These are phyloP conservation scores for Calonectria montana DNA, from an alignment of 2,329 filamentous ascomycete genomes.

Conservation along the genomic window DNA sequence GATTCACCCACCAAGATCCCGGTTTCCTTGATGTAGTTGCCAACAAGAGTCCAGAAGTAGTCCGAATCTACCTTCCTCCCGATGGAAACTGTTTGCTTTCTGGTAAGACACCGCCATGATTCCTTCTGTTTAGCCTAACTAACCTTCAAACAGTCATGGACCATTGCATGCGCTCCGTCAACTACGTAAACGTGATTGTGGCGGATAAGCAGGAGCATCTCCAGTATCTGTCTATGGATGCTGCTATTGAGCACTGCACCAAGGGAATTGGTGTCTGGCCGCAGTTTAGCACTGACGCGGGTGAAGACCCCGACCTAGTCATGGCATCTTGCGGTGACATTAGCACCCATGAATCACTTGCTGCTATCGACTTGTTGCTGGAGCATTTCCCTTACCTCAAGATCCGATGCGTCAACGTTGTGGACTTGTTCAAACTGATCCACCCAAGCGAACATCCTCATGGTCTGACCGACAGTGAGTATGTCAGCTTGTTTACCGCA, in stretches of 20 bases:
- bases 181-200: conserved; percentile 86
- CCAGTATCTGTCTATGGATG: conserved; percentile 80
- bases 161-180: conserved; percentile 78
- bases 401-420: conserved; percentile 82
- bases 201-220: conserved; percentile 84
- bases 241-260: conserved; percentile 79
- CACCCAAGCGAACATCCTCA: conserved; percentile 77
- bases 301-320: conserved; percentile 76
- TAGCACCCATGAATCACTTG: conserved; percentile 78
- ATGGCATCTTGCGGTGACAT: conserved; percentile 83
- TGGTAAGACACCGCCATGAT: conserved; percentile 37
- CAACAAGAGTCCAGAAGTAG: conserved; percentile 84
- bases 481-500: conserved; percentile 76
- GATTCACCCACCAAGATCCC: conserved; percentile 85
- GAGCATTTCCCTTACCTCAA: conserved; percentile 77
- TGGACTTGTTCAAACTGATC: conserved; percentile 85
- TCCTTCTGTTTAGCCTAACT: conserved; percentile 10
- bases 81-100: conserved; percentile 84
- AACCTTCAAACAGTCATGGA: conserved; percentile 65
- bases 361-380: conserved; percentile 80
- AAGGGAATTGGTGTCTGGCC: conserved; percentile 85
- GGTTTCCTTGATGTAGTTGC: conserved; percentile 83
- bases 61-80: conserved; percentile 83
- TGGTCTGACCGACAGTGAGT: conserved; percentile 75
- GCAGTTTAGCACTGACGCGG: conserved; percentile 78